Conservation (phyloP, 805 yeast species). For the Clavispora fructus region DNA sequence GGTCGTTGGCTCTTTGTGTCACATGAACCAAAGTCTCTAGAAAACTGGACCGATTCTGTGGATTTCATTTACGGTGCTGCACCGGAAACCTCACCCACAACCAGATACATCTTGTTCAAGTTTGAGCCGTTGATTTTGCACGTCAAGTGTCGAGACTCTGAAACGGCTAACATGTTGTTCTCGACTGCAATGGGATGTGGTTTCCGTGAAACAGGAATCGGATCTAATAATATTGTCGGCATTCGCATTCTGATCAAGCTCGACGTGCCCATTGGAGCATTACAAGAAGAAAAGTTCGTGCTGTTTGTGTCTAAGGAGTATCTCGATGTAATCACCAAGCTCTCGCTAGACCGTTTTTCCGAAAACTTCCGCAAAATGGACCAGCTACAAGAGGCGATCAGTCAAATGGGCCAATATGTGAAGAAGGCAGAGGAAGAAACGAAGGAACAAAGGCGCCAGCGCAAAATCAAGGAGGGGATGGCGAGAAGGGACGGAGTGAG, state of each 20-base stretch:
- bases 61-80: slow-evolving; percentile 12
- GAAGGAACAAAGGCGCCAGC: slow-evolving; percentile 50
- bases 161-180: slow-evolving; percentile 56
- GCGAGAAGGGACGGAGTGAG: slow-evolving; percentile 15
- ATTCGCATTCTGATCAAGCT: slow-evolving; percentile 67
- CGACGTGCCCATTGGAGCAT: slow-evolving; percentile 72
- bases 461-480: slow-evolving; percentile 50
- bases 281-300: slow-evolving; percentile 25
- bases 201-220: slow-evolving; percentile 83
- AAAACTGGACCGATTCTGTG: slow-evolving; percentile 42
- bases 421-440: slow-evolving; percentile 33
- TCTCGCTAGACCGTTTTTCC: slow-evolving; percentile 57
- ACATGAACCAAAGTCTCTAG: slow-evolving; percentile 50
- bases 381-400: slow-evolving; percentile 41
- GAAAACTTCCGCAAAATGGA: slow-evolving; percentile 60
- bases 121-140: slow-evolving; percentile 84
- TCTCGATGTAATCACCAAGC: slow-evolving; percentile 43
- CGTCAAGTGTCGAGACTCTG: slow-evolving; percentile 65
- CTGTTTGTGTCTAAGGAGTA: slow-evolving; percentile 50
- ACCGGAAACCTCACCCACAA: slow-evolving; percentile 6
- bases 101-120: slow-evolving; percentile 64
- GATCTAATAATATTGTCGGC: slow-evolving; percentile 72
- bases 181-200: slow-evolving; percentile 79
- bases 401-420: slow-evolving; percentile 17
- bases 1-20: slow-evolving; percentile 82